Conservation (phyloP, 495 filamentous ascomycete genomes). For the Hypoxylon lenormandii region DNA sequence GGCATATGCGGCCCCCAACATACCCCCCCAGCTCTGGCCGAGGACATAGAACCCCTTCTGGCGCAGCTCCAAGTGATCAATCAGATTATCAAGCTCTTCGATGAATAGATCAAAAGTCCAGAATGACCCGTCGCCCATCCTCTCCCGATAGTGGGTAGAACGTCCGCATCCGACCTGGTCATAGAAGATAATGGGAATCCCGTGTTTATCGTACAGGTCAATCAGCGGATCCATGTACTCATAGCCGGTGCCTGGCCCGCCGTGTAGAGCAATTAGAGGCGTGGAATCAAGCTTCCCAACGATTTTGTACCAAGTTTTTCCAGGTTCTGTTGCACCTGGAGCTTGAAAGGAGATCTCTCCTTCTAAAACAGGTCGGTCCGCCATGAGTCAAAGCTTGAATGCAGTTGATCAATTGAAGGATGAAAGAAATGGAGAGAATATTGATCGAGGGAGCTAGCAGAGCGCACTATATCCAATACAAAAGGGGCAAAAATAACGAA, state of each 20-base stretch:
- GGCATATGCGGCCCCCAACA: slow-evolving; percentile 55
- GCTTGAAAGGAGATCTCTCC: neutral
- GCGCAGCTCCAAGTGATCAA: slow-evolving; percentile 49
- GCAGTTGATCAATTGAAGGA: no score
- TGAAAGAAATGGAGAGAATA: no score
- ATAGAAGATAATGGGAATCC: slow-evolving; percentile 62
- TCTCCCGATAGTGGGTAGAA: slow-evolving; percentile 59
- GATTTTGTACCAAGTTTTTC: slow-evolving; percentile 58
- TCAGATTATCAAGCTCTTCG: slow-evolving; percentile 62
- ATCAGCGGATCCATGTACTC: slow-evolving; percentile 42
- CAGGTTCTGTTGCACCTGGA: slow-evolving; percentile 36
- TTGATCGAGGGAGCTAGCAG: no score
- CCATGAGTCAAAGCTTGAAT: no score
- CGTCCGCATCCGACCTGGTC: slow-evolving; percentile 65
- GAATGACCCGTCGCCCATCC: slow-evolving; percentile 55
- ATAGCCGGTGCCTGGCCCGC: slow-evolving; percentile 60
- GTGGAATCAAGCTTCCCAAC: slow-evolving; percentile 4
- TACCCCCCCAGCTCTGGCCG: slow-evolving; percentile 65
- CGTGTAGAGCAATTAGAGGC: slow-evolving; percentile 58
- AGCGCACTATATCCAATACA: no score
- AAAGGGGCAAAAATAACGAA: no score
- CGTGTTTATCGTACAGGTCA: neutral
- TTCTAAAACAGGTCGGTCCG: neutral
- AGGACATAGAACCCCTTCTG: slow-evolving; percentile 53
- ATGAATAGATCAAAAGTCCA: slow-evolving; percentile 64